Conservation (phyloP, 192 early-diverging fungal genomes). For the Coemansia sp. region DNA sequence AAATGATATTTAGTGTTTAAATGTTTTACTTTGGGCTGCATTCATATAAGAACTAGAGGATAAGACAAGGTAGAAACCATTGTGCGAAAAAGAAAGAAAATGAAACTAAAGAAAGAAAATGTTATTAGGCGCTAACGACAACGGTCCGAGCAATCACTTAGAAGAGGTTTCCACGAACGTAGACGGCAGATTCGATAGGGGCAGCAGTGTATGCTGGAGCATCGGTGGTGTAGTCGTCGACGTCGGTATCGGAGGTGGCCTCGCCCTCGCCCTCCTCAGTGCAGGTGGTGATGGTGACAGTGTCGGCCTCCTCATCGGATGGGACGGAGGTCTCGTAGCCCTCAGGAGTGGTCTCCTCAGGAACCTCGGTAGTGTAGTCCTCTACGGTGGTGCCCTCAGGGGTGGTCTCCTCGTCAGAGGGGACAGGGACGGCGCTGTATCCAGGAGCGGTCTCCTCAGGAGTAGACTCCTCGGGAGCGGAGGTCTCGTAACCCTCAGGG, state of each 20-base stretch:
- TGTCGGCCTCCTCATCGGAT: background rate
- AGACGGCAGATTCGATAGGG: constrained; percentile 22
- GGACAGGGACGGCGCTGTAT: background rate
- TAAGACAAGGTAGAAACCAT: constrained; percentile 15
- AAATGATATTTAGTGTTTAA: background rate
- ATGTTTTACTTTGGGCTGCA: constrained; percentile 6
- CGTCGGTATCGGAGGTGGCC: background rate
- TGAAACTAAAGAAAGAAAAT: constrained; percentile 6
- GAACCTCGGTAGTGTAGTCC: constrained; percentile 2
- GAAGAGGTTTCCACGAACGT: constrained; percentile 34
- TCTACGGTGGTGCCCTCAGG: constrained; percentile 4
- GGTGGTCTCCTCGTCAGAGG: background rate
- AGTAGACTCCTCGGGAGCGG: constrained; percentile 1
- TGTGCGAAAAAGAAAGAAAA: constrained; percentile 8
- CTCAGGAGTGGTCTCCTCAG: background rate
- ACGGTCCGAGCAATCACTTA: constrained; percentile 27
- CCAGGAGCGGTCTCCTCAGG: constrained; percentile 7
- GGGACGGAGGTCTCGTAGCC: background rate
- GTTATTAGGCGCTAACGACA: constrained; percentile 35
- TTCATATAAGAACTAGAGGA: constrained; percentile 5
- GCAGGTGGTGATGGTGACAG: background rate
- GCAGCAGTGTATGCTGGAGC: background rate
- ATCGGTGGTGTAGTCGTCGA: constrained; percentile 14
- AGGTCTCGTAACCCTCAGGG: background rate
- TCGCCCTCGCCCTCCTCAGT: background rate